Percentiles rank a stretch among this genome's conserved stretches.
Evolutionary conservation across 2,329 filamentous ascomycete genomes (phyloP).

Genomic region (Epichloe sibirici): DNA sequence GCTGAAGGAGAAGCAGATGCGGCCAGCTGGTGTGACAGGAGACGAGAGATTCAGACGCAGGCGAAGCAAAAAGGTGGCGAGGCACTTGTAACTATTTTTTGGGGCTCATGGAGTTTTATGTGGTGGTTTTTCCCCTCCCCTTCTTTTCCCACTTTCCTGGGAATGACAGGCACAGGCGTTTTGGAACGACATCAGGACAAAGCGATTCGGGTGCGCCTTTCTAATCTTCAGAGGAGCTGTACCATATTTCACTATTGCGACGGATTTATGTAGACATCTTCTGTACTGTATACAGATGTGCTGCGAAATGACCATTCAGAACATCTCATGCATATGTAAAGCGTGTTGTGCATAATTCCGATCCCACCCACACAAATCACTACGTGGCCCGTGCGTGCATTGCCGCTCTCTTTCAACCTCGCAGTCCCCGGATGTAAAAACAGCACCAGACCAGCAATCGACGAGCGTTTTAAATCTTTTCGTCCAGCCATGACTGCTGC

Average conservation of each 20-base stretch:
- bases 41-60: neutral
- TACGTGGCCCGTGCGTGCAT: neutral
- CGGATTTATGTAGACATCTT: too few species aligned
- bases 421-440: neutral
- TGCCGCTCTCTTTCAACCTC: constrained; percentile 1
- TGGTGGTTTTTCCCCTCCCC: too few species aligned
- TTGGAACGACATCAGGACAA: too few species aligned
- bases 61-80: neutral
- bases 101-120: too few species aligned
- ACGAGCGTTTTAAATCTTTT: neutral
- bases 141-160: too few species aligned
- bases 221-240: too few species aligned
- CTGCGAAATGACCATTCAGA: too few species aligned
- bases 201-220: too few species aligned
- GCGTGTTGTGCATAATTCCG: neutral
- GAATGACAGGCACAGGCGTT: too few species aligned
- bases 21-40: neutral
- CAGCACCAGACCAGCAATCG: constrained; percentile 1
- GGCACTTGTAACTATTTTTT: neutral
- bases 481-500: neutral
- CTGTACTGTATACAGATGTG: too few species aligned
- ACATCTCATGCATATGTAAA: neutral
- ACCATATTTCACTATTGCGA: too few species aligned
- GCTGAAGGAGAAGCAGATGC: neutral
- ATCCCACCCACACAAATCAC: neutral